These are phyloP conservation scores for Naematelia aurantialba DNA, from an alignment of 768 basidiomycete species.

Conservation along the genomic window DNA sequence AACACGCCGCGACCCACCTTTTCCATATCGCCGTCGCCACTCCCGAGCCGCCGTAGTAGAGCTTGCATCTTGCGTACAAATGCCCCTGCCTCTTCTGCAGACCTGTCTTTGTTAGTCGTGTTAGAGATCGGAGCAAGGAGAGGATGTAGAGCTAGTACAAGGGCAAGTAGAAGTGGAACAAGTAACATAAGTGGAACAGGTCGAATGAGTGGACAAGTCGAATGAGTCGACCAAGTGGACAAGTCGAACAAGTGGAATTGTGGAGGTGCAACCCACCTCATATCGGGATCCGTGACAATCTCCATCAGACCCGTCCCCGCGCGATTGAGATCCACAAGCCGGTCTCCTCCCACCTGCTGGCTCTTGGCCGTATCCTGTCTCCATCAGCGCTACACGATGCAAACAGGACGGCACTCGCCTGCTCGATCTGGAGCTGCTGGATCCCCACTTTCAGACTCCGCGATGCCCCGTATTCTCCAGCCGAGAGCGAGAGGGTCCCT, in stretches of 20 bases:
- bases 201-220: too few species aligned
- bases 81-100: slow-evolving; percentile 82
- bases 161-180: too few species aligned
- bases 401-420: slow-evolving; percentile 56
- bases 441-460: slow-evolving; percentile 61
- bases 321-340: slow-evolving; percentile 79
- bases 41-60: slow-evolving; percentile 73
- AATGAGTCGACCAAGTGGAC: too few species aligned
- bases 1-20: slow-evolving; percentile 61
- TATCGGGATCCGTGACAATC: slow-evolving; percentile 90
- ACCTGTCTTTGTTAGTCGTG: slow-evolving; percentile 51
- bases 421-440: slow-evolving; percentile 92
- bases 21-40: slow-evolving; percentile 96
- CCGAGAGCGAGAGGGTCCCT: slow-evolving; percentile 56
- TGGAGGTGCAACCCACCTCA: slow-evolving; percentile 56
- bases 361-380: slow-evolving; percentile 31
- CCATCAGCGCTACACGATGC: not conserved
- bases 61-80: slow-evolving; percentile 82
- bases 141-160: not conserved
- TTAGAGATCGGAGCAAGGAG: not conserved
- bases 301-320: slow-evolving; percentile 88
- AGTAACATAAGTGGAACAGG: too few species aligned
- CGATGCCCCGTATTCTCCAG: slow-evolving; percentile 11
- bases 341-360: slow-evolving; percentile 27
- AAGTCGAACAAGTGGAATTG: too few species aligned